Evolutionary conservation across 192 early-diverging fungal genomes (phyloP).

Genomic region (Glomus cerebriforme): DNA sequence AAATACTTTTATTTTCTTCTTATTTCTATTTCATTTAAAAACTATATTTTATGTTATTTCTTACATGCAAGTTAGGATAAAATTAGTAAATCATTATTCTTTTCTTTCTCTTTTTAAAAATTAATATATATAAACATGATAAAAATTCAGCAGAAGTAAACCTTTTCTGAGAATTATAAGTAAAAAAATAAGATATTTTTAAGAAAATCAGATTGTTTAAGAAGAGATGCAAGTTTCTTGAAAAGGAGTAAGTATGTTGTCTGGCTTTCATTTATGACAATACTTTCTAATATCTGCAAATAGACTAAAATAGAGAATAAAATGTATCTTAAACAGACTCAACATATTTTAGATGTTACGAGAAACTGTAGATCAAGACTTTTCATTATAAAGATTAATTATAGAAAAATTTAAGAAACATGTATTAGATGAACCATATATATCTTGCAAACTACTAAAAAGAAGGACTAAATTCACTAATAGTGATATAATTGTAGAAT

Average conservation of each 20-base stretch:
- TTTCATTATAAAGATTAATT: conserved; percentile 22
- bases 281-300: conserved; percentile 23
- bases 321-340: conserved; percentile 18
- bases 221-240: conserved; percentile 19
- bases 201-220: conserved; percentile 11
- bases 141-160: conserved; percentile 26
- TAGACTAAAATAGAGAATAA: conserved; percentile 19
- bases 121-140: conserved; percentile 20
- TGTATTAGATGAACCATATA: conserved; percentile 13
- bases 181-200: conserved; percentile 21
- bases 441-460: conserved; percentile 19
- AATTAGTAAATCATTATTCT: conserved; percentile 23
- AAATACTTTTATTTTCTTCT: too few relatives aligned
- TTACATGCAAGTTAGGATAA: conserved; percentile 29
- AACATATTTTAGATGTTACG: conserved; percentile 22
- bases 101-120: conserved; percentile 20
- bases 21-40: too few relatives aligned
- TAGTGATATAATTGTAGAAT: conserved; percentile 21
- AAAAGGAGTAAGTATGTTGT: conserved; percentile 24
- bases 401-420: conserved; percentile 23
- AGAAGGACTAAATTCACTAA: conserved; percentile 18
- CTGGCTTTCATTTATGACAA: conserved; percentile 18
- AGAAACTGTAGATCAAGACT: conserved; percentile 20
- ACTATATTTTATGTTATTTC: conserved; percentile 13
- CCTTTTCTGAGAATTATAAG: conserved; percentile 26